These are phyloP conservation scores for Lepidium aucheri DNA, from an alignment of 345 rosid genomes.

Conservation along the genomic window DNA sequence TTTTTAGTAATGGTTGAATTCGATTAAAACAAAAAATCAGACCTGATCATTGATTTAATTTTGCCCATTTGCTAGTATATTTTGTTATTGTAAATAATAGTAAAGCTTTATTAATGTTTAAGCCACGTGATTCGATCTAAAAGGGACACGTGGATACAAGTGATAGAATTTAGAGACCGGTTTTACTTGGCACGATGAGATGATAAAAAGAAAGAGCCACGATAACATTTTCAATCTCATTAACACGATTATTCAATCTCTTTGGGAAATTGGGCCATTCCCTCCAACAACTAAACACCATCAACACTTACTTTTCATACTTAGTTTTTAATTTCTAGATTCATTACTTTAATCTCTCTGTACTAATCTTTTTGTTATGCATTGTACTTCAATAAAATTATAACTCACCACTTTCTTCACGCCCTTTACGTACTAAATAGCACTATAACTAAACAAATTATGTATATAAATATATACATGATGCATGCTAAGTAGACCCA, in stretches of 20 bases:
- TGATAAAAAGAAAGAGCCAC: constrained; percentile 40
- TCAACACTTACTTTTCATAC: constrained; percentile 16
- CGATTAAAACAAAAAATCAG: too few species aligned
- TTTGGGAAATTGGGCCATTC: constrained; percentile 95
- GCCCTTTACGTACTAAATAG: too few species aligned
- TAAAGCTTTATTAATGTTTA: too few species aligned
- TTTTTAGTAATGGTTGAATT: too few species aligned
- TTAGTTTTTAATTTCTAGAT: constrained; percentile 3
- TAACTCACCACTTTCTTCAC: not conserved
- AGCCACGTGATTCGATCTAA: too few species aligned
- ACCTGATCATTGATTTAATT: too few species aligned
- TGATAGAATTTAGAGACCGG: constrained; percentile 32
- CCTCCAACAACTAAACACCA: constrained; percentile 28
- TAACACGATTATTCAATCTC: constrained; percentile 46
- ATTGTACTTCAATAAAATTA: not conserved
- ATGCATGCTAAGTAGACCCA: constrained; percentile 28
- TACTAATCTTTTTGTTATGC: not conserved
- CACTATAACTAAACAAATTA: too few species aligned
- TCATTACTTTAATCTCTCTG: not conserved
- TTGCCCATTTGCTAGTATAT: too few species aligned
- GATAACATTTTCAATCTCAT: constrained; percentile 29
- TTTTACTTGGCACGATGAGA: constrained; percentile 35
- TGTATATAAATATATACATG: not conserved
- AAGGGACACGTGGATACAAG: constrained; percentile 29
- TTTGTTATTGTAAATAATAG: too few species aligned